These are phyloP conservation scores for Neonectria ditissima DNA, from an alignment of 2,329 filamentous ascomycete genomes.

Conservation along the genomic window DNA sequence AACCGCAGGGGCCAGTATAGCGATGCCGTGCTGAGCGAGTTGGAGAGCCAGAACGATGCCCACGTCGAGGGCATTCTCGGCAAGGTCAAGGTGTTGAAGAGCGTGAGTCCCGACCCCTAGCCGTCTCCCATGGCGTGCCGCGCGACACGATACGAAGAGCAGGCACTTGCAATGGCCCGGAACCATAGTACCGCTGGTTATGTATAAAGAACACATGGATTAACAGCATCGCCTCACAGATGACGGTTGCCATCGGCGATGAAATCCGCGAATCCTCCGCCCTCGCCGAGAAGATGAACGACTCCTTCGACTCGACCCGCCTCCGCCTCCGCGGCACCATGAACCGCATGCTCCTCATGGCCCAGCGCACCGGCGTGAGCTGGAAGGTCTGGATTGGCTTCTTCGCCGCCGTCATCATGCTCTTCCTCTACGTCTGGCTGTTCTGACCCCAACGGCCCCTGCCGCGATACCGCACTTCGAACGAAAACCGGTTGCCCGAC, in stretches of 20 bases:
- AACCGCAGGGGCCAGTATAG: slow-evolving; percentile 90
- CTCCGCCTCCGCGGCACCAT: slow-evolving; percentile 88
- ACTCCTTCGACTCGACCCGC: slow-evolving; percentile 88
- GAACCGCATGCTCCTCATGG: slow-evolving; percentile 98
- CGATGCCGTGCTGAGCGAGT: slow-evolving; percentile 88
- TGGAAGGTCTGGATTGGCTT: slow-evolving; percentile 96
- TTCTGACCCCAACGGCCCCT: slow-evolving; percentile 66
- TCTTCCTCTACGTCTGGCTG: slow-evolving; percentile 95
- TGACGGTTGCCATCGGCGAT: slow-evolving; percentile 92
- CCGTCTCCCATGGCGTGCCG: not conserved
- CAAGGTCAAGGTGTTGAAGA: slow-evolving; percentile 90
- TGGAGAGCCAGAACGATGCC: slow-evolving; percentile 95
- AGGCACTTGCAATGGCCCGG: not conserved
- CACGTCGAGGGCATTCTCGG: slow-evolving; percentile 91
- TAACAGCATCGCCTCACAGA: slow-evolving; percentile 59
- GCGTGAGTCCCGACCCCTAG: slow-evolving; percentile 68
- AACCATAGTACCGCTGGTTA: not conserved
- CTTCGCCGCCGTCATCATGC: slow-evolving; percentile 81
- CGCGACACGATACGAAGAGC: not conserved
- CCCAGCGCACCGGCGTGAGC: slow-evolving; percentile 90
- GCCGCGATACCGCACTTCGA: not conserved
- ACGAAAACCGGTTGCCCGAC: not conserved
- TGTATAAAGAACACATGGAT: not conserved
- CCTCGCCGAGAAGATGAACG: slow-evolving; percentile 95
- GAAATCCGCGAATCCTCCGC: slow-evolving; percentile 93